These are phyloP conservation scores for Glycine soja DNA, from an alignment of 306 rosid genomes.

Conservation along the genomic window DNA sequence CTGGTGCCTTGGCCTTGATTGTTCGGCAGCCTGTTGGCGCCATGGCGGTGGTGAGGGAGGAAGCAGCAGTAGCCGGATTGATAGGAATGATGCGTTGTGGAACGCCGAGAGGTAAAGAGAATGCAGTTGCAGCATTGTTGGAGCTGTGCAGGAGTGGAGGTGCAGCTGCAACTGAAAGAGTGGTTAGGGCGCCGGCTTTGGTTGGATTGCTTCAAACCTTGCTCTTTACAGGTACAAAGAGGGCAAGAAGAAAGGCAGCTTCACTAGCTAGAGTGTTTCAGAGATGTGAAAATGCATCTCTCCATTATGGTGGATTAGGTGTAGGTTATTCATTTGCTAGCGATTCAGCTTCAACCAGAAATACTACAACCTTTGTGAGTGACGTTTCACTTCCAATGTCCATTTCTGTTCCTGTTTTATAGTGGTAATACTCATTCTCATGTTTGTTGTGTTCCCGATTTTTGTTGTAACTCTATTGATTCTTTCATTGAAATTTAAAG, in stretches of 20 bases:
- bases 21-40: conserved; percentile 80
- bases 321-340: conserved; percentile 73
- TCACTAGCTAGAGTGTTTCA: conserved; percentile 85
- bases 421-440: conserved; percentile 56
- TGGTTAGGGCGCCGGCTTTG: conserved; percentile 75
- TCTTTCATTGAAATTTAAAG: conserved; percentile 79
- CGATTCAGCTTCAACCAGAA: conserved; percentile 68
- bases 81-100: conserved; percentile 84
- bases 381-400: conserved; percentile 76
- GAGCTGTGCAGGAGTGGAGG: conserved; percentile 88
- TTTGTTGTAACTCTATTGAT: conserved; percentile 63
- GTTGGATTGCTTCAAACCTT: conserved; percentile 77
- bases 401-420: conserved; percentile 82
- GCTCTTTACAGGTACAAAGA: conserved; percentile 80
- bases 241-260: conserved; percentile 93
- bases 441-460: conserved; percentile 53
- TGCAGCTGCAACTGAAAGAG: conserved; percentile 71
- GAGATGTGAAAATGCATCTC: conserved; percentile 63
- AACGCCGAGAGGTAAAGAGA: conserved; percentile 84
- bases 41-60: conserved; percentile 68
- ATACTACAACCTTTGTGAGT: conserved; percentile 64
- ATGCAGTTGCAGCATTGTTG: conserved; percentile 88
- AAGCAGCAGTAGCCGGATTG: conserved; percentile 68
- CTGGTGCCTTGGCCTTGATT: conserved; percentile 82
- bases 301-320: conserved; percentile 78